These are phyloP conservation scores for Phascolomyces articulosus DNA, from an alignment of 371 early-diverging fungal genomes.

Conservation along the genomic window DNA sequence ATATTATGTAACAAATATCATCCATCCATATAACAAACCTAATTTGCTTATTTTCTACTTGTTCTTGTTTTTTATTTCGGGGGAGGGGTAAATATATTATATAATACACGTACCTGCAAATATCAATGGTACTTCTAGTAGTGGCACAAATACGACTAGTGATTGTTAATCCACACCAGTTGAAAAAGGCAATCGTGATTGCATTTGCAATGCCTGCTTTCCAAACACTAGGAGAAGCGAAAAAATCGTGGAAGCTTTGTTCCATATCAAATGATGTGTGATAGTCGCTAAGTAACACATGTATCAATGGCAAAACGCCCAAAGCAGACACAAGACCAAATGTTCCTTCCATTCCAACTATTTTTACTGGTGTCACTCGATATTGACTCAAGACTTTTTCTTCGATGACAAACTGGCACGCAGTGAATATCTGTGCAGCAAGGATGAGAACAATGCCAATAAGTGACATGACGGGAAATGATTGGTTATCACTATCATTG, in stretches of 20 bases:
- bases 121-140: conserved; percentile 92
- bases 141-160: conserved; percentile 87
- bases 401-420: conserved; percentile 92
- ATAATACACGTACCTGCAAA: conserved; percentile 71
- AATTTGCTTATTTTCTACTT: too few relatives aligned
- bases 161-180: conserved; percentile 93
- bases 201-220: conserved; percentile 79
- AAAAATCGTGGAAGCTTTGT: conserved; percentile 76
- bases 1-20: too few relatives aligned
- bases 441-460: conserved; percentile 85
- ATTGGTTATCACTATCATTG: background rate
- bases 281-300: conserved; percentile 65
- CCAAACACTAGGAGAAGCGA: conserved; percentile 69
- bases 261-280: conserved; percentile 80
- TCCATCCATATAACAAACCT: too few relatives aligned
- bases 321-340: conserved; percentile 83
- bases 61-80: too few relatives aligned
- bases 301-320: conserved; percentile 75
- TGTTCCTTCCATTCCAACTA: conserved; percentile 91
- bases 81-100: too few relatives aligned
- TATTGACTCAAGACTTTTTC: conserved; percentile 87
- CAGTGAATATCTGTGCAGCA: conserved; percentile 91
- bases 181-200: conserved; percentile 90
- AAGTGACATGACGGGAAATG: conserved; percentile 34
- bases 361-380: conserved; percentile 81